phyloP scores from a whole-genome alignment of 768 basidiomycete genomes.

The Antrodiella citrinella region DNA sequence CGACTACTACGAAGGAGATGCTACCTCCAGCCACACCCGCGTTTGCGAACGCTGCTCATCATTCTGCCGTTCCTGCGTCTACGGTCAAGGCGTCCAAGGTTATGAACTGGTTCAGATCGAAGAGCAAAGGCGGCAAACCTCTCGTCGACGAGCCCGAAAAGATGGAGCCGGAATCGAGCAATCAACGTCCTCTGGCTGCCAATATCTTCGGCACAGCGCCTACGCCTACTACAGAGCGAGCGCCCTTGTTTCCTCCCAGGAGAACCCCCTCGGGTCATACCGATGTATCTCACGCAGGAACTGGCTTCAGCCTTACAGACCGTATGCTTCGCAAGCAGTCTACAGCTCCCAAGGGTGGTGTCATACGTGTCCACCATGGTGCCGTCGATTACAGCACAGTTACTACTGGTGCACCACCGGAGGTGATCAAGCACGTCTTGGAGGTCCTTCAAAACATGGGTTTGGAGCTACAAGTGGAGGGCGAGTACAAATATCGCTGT shows the following conservation, averaged over 20 bases:
- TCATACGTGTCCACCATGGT: constrained; percentile 81
- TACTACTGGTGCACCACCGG: constrained; percentile 75
- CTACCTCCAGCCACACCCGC: constrained; percentile 16
- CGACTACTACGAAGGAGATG: constrained; percentile 4
- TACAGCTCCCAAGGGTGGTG: constrained; percentile 29
- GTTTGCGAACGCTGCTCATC: constrained; percentile 14
- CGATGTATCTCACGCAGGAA: constrained; percentile 29
- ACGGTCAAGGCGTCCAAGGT: constrained; percentile 90
- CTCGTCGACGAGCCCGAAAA: constrained; percentile 22
- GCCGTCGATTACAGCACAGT: constrained; percentile 87
- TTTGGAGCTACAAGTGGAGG: constrained; percentile 79
- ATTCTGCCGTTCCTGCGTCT: constrained; percentile 48
- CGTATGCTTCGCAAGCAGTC: neutral
- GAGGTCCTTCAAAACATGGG: constrained; percentile 84
- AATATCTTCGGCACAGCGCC: constrained; percentile 11
- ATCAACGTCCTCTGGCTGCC: constrained; percentile 4
- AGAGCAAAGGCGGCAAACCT: constrained; percentile 41
- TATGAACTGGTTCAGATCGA: constrained; percentile 95
- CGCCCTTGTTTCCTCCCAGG: constrained; percentile 22
- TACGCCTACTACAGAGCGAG: constrained; percentile 6
- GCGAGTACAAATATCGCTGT: constrained; percentile 87
- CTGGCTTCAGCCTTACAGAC: constrained; percentile 18
- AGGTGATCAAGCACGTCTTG: constrained; percentile 82
- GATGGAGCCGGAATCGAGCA: constrained; percentile 11
- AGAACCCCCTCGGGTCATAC: constrained; percentile 38